phyloP scores from a whole-genome alignment of 192 early-diverging fungal genomes.

The Phycomyces blakesleeanus region DNA sequence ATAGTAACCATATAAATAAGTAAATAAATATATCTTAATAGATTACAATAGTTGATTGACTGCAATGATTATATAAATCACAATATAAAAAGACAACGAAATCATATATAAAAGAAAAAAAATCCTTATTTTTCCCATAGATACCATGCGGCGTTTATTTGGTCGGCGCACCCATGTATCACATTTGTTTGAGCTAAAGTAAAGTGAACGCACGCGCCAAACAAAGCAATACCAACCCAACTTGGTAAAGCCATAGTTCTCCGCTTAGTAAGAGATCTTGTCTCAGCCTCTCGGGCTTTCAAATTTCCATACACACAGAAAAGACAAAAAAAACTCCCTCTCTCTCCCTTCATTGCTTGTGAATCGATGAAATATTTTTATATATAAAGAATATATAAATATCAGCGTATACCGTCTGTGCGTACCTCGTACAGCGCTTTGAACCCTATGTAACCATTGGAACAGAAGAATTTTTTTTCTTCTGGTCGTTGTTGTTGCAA shows the following conservation, averaged over 20 bases:
- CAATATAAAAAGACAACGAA: too few species aligned
- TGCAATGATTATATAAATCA: too few species aligned
- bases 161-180: neutral
- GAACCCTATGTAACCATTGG: slow-evolving; percentile 1
- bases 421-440: slow-evolving; percentile 6
- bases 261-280: neutral
- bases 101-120: neutral
- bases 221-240: slow-evolving; percentile 3
- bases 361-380: neutral
- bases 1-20: too few species aligned
- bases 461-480: neutral
- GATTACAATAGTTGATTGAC: too few species aligned
- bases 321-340: too few species aligned
- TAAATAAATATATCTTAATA: too few species aligned
- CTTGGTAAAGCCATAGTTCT: neutral
- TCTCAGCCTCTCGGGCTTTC: neutral
- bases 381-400: too few species aligned
- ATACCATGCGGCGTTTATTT: neutral
- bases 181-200: neutral
- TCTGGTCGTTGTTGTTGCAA: neutral
- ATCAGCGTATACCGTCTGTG: neutral
- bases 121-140: neutral
- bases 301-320: too few species aligned
- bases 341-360: neutral
- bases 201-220: neutral